phyloP scores from a whole-genome alignment of 208 protist species.

The Novymonas esmeraldas region DNA sequence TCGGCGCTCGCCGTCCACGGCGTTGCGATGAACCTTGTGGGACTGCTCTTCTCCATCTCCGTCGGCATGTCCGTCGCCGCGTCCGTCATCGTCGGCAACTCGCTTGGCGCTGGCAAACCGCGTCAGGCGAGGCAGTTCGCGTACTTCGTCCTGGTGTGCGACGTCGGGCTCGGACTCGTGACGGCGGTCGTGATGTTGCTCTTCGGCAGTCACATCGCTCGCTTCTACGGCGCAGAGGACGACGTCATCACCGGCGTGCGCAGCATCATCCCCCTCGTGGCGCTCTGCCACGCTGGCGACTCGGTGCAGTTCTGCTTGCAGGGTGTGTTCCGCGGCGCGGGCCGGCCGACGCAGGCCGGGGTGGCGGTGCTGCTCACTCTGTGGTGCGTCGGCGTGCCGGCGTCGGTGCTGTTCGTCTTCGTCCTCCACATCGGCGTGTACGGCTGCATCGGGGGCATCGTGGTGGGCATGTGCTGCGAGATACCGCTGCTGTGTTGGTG shows the following conservation, averaged over 20 bases:
- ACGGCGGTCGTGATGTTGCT: conserved; percentile 44
- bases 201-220: conserved; percentile 59
- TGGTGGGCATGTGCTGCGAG: conserved; percentile 56
- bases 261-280: conserved; percentile 57
- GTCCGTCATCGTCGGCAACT: conserved; percentile 67
- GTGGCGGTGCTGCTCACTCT: conserved; percentile 60
- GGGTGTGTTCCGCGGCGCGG: conserved; percentile 64
- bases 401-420: conserved; percentile 56
- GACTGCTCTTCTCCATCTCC: conserved; percentile 57
- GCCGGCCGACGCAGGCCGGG: conserved; percentile 47
- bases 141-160: conserved; percentile 56
- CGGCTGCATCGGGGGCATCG: conserved; percentile 52
- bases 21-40: conserved; percentile 62
- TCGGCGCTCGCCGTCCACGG: conserved; percentile 55
- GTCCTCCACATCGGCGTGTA: conserved; percentile 50
- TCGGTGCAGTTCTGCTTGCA: conserved; percentile 73
- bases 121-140: conserved; percentile 55
- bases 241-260: conserved; percentile 35
- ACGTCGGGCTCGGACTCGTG: conserved; percentile 39
- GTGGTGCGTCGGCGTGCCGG: conserved; percentile 68
- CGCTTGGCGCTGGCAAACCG: conserved; percentile 44
- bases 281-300: conserved; percentile 58
- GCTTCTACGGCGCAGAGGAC: conserved; percentile 47
- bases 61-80: conserved; percentile 70
- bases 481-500: conserved; percentile 53